Evolutionary conservation across 75 land plant genomes (phyloP).

Genomic region (Selaginella moellendorffii): DNA sequence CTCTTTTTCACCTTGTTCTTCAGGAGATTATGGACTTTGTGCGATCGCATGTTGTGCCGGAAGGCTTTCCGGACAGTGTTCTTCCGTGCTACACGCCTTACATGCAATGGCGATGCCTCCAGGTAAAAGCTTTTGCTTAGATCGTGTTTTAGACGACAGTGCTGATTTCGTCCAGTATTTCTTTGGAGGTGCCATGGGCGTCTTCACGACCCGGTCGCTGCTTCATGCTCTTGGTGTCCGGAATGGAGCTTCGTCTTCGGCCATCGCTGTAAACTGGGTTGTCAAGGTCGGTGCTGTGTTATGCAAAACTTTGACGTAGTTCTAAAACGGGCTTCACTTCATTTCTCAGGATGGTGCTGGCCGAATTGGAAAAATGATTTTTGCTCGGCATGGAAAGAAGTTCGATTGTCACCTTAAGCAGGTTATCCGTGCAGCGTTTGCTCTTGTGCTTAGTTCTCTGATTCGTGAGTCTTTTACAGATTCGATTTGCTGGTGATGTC

Average conservation of each 20-base stretch:
- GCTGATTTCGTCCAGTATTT: conserved; percentile 45
- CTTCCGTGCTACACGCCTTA: conserved; percentile 84
- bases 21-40: conserved; percentile 74
- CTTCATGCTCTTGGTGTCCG: conserved; percentile 68
- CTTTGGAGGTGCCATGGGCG: conserved; percentile 99
- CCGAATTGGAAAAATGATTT: conserved; percentile 92
- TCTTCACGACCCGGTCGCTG: conserved; percentile 87
- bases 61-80: conserved; percentile 95
- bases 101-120: conserved; percentile 95
- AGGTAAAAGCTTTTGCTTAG: conserved; percentile 33
- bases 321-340: no score
- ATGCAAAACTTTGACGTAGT: no score
- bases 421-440: conserved; percentile 24
- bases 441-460: background rate
- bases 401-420: conserved; percentile 92
- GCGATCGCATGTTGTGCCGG: conserved; percentile 83
- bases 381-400: conserved; percentile 91
- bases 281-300: conserved; percentile 65
- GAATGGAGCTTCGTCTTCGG: conserved; percentile 48
- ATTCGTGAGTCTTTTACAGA: conserved; percentile 35
- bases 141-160: background rate
- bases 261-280: conserved; percentile 96
- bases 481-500: conserved; percentile 78
- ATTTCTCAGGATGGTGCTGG: conserved; percentile 86
- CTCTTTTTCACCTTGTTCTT: conserved; percentile 6